phyloP scores from a whole-genome alignment of 768 basidiomycete species.

The Tulasnella sp. region DNA sequence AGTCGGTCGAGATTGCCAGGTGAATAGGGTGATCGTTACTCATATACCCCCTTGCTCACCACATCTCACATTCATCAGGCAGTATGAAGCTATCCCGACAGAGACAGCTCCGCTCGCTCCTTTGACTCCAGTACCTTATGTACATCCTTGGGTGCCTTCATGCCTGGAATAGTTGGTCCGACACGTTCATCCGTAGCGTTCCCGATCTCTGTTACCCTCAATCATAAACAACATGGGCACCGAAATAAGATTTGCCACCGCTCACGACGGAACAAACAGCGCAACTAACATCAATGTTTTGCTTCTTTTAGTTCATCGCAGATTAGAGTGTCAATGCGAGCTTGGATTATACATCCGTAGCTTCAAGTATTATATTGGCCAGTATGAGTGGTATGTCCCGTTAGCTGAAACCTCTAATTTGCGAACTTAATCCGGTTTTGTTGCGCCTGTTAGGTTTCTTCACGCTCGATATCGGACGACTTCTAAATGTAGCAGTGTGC shows the following conservation, averaged over 20 bases:
- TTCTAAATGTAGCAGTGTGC: slow-evolving; percentile 70
- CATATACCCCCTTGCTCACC: not conserved
- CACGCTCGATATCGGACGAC: slow-evolving; percentile 68
- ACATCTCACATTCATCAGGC: too few relatives aligned
- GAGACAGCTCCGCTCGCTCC: not conserved
- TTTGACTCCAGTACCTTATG: not conserved
- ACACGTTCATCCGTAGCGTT: not conserved
- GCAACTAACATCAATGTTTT: slow-evolving; percentile 63
- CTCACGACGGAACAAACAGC: slow-evolving; percentile 61
- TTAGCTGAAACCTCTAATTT: too few relatives aligned
- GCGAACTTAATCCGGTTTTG: too few relatives aligned
- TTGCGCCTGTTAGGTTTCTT: too few relatives aligned
- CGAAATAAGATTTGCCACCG: slow-evolving; percentile 25
- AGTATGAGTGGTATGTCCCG: slow-evolving; percentile 72
- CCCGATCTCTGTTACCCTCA: slow-evolving; percentile 9
- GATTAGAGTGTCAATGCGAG: slow-evolving; percentile 84
- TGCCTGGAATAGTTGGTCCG: not conserved
- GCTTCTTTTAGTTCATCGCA: slow-evolving; percentile 84
- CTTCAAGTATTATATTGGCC: slow-evolving; percentile 79
- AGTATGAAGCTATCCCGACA: not conserved
- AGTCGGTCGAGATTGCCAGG: too few relatives aligned
- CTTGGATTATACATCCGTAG: slow-evolving; percentile 82
- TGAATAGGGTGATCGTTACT: too few relatives aligned
- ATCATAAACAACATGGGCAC: slow-evolving; percentile 11
- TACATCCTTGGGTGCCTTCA: too few relatives aligned